These are phyloP conservation scores for Rhynchosporium graminicola DNA, from an alignment of 2,329 filamentous ascomycete species.

Conservation along the genomic window DNA sequence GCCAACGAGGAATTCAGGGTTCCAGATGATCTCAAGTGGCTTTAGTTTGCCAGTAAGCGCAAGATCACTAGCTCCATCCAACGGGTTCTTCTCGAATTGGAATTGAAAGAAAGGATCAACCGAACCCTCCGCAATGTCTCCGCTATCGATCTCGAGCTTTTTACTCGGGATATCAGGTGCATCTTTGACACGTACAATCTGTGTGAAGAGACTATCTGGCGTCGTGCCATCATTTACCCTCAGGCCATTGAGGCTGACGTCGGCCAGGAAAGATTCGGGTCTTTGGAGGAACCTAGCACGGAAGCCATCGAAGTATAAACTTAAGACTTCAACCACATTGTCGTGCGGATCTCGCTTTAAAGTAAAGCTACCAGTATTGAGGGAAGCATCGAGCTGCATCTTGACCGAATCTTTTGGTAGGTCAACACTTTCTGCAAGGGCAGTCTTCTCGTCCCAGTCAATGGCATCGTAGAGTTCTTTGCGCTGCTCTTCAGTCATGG, in stretches of 20 bases:
- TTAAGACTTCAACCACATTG: constrained; percentile 78
- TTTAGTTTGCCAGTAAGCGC: constrained; percentile 89
- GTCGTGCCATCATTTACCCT: constrained; percentile 96
- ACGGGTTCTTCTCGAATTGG: constrained; percentile 89
- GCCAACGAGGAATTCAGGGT: constrained; percentile 88
- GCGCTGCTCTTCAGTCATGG: constrained; percentile 93
- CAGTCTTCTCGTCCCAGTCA: constrained; percentile 96
- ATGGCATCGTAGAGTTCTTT: constrained; percentile 97
- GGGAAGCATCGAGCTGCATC: constrained; percentile 85
- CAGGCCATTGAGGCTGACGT: constrained; percentile 88
- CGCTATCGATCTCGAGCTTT: constrained; percentile 41
- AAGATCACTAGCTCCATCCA: constrained; percentile 89
- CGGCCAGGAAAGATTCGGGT: constrained; percentile 85
- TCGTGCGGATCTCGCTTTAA: constrained; percentile 82
- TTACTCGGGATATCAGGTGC: constrained; percentile 56
- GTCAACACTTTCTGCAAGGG: constrained; percentile 83
- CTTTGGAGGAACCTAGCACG: constrained; percentile 86
- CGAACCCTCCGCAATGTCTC: constrained; percentile 44
- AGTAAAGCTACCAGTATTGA: constrained; percentile 96
- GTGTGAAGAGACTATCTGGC: constrained; percentile 83
- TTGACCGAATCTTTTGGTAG: constrained; percentile 89
- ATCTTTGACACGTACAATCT: constrained; percentile 95
- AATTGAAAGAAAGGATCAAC: constrained; percentile 88
- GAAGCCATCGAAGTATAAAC: constrained; percentile 92
- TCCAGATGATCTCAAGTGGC: constrained; percentile 96